Evolutionary conservation across 169 alveolate species (phyloP).

Genomic region (Perkinsus chesapeaki): DNA sequence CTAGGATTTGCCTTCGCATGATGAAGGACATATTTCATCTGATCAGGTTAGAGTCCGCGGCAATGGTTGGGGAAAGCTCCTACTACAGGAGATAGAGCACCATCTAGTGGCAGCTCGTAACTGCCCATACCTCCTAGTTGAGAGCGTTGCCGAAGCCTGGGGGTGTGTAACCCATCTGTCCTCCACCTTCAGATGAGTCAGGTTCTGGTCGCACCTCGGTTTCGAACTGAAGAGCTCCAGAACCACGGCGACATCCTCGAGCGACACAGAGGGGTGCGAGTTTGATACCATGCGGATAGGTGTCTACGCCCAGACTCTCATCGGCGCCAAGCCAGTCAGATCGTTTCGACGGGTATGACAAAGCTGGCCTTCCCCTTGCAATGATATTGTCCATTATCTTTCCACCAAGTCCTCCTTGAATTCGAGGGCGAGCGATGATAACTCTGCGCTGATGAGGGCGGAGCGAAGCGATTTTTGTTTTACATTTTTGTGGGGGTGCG

Average conservation of each 20-base stretch:
- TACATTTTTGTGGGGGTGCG: not conserved
- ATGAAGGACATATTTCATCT: not conserved
- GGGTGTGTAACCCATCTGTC: not conserved
- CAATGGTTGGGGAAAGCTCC: not conserved
- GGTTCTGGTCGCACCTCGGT: not conserved
- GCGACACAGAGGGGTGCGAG: not conserved
- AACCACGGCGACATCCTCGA: not conserved
- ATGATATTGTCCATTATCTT: not conserved
- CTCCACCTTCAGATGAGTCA: not conserved
- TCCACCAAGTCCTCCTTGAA: not conserved
- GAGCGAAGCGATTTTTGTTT: not conserved
- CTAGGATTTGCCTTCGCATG: too few species aligned
- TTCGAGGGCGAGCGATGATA: not conserved
- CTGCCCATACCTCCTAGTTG: not conserved
- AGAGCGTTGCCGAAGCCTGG: not conserved
- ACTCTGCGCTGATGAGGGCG: not conserved
- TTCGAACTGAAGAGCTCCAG: not conserved
- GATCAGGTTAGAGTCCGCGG: not conserved
- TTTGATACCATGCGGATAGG: too few species aligned
- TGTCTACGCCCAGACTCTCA: not conserved
- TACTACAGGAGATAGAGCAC: not conserved
- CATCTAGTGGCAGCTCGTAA: not conserved
- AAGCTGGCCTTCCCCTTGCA: not conserved
- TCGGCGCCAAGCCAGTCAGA: not conserved
- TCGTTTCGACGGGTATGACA: not conserved